These are phyloP conservation scores for Nephelium lappaceum DNA, from an alignment of 345 rosid genomes.

Conservation along the genomic window DNA sequence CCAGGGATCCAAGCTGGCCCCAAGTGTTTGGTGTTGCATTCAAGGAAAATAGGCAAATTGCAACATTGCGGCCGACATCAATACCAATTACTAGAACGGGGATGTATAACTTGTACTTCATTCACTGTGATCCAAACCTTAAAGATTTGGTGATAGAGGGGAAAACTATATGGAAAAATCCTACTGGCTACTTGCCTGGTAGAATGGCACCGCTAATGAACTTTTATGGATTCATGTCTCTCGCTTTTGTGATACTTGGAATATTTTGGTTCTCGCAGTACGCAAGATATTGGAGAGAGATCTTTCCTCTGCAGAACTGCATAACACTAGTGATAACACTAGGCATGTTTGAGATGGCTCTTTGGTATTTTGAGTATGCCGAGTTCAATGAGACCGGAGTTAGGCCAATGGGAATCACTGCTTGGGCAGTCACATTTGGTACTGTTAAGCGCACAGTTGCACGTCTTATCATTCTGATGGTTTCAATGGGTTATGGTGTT, in stretches of 20 bases:
- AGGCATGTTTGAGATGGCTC: conserved; percentile 97
- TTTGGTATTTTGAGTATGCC: conserved; percentile 93
- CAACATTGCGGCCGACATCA: conserved; percentile 51
- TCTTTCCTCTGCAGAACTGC: conserved; percentile 86
- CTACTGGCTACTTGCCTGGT: conserved; percentile 87
- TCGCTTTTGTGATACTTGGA: conserved; percentile 85
- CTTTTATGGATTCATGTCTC: conserved; percentile 85
- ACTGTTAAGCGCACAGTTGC: conserved; percentile 75
- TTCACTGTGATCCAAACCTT: conserved; percentile 78
- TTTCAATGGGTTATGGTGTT: conserved; percentile 97
- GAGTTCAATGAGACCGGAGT: conserved; percentile 87
- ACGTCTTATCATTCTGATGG: conserved; percentile 78
- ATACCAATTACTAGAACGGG: conserved; percentile 79
- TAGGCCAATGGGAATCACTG: conserved; percentile 81
- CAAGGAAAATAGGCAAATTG: conserved; percentile 44
- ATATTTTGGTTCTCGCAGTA: conserved; percentile 94
- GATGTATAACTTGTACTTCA: conserved; percentile 93
- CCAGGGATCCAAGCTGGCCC: conserved; percentile 69
- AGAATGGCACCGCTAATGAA: conserved; percentile 97
- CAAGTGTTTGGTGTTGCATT: conserved; percentile 68
- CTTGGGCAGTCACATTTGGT: conserved; percentile 94
- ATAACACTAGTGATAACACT: conserved; percentile 82
- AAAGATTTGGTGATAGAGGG: conserved; percentile 72
- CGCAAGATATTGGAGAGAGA: conserved; percentile 91
- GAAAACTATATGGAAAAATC: conserved; percentile 94